Percentiles rank a stretch among this genome's conserved stretches.
Evolutionary conservation across 495 filamentous ascomycete species (phyloP).

Genomic region (Tetracladium marchalianum): DNA sequence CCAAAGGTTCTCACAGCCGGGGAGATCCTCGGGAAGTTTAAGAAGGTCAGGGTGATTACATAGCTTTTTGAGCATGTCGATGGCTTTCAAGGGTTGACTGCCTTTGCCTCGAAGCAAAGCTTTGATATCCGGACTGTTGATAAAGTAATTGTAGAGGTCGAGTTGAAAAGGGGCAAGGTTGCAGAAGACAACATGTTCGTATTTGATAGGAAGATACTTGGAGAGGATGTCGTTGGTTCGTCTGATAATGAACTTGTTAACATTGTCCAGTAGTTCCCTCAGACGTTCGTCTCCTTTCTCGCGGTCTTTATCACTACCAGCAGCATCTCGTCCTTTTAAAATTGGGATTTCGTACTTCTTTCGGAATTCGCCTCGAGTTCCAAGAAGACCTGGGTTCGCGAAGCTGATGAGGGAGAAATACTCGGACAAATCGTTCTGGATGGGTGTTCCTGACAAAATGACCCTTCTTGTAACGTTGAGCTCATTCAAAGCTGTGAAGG

Average conservation of each 20-base stretch:
- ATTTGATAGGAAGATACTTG: constrained; percentile 97
- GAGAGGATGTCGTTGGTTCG: constrained; percentile 96
- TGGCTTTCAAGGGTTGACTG: constrained; percentile 92
- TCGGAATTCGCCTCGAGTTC: constrained; percentile 82
- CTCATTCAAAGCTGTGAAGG: constrained; percentile 80
- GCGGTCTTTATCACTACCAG: constrained; percentile 73
- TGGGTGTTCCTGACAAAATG: constrained; percentile 93
- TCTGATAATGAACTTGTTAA: constrained; percentile 99
- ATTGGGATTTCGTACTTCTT: constrained; percentile 94
- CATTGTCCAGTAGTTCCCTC: constrained; percentile 65
- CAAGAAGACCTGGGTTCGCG: constrained; percentile 87
- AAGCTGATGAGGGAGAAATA: constrained; percentile 97
- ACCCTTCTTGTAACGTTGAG: constrained; percentile 87
- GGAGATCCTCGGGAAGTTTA: constrained; percentile 72
- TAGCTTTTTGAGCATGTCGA: constrained; percentile 92
- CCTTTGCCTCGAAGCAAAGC: constrained; percentile 88
- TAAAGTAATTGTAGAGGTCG: constrained; percentile 91
- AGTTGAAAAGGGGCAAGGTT: constrained; percentile 88
- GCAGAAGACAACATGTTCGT: constrained; percentile 99
- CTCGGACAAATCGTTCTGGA: constrained; percentile 95
- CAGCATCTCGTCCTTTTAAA: constrained; percentile 82
- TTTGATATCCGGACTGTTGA: constrained; percentile 91
- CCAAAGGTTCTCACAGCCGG: constrained; percentile 72
- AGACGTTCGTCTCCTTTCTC: constrained; percentile 79
- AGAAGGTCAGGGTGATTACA: constrained; percentile 98